Evolutionary conservation across 2,329 filamentous ascomycete genomes (phyloP).

Genomic region (Ophiostoma ips): DNA sequence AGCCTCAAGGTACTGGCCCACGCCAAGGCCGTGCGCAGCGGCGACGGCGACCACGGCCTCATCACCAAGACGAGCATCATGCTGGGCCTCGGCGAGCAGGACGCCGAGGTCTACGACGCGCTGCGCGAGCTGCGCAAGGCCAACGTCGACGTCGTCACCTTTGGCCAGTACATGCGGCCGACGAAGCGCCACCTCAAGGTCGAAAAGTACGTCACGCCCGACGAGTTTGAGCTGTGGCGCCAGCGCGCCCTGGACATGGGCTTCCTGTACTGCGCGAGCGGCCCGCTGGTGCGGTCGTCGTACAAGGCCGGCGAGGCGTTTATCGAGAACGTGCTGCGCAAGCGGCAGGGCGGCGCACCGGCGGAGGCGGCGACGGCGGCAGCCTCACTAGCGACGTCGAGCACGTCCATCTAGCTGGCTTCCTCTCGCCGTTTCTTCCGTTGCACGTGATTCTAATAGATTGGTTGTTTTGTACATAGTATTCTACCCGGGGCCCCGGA

Average conservation of each 20-base stretch:
- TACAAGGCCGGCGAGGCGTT: constrained; percentile 98
- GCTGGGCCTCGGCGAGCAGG: constrained; percentile 86
- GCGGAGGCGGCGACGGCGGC: not conserved
- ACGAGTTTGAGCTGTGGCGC: constrained; percentile 82
- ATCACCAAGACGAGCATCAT: constrained; percentile 99
- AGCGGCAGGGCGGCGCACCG: constrained; percentile 40
- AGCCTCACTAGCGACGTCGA: not conserved
- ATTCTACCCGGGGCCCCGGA: too few relatives aligned
- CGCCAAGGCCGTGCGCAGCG: constrained; percentile 59
- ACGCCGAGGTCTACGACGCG: constrained; percentile 69
- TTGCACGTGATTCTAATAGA: not conserved
- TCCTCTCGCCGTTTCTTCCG: not conserved
- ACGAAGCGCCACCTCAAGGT: constrained; percentile 98
- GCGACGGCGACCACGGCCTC: constrained; percentile 38
- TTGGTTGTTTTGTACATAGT: too few relatives aligned
- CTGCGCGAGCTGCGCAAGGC: constrained; percentile 64
- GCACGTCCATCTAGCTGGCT: not conserved
- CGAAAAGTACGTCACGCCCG: constrained; percentile 85
- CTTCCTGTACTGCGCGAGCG: constrained; percentile 91
- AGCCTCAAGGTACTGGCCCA: constrained; percentile 66
- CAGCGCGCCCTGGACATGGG: constrained; percentile 84
- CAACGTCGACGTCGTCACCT: constrained; percentile 88
- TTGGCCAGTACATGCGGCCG: constrained; percentile 99
- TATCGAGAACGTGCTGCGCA: constrained; percentile 94
- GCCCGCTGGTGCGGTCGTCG: constrained; percentile 80